Evolutionary conservation across 2,329 filamentous ascomycete species (phyloP), one percentile per base, ranked within the genome.

Genomic region (Didymella pinodella): DNA sequence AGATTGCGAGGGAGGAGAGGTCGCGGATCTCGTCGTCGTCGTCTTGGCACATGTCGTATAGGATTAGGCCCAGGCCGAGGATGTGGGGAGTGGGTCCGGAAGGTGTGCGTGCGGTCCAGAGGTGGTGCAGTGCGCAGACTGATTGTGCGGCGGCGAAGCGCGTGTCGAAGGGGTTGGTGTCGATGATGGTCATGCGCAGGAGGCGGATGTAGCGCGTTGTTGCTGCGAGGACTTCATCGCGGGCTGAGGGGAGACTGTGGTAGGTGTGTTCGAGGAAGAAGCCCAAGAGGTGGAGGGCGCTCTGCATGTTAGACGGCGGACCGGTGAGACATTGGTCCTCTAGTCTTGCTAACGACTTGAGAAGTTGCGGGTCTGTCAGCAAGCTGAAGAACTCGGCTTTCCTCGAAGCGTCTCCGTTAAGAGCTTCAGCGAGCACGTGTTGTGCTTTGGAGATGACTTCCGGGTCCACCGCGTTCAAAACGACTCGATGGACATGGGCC

Each of bases 11-110:
- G 2, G 88, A 85, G 7, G 88, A 89, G 0, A 85, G 75, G 32
- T 89, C 85, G 44, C 94, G 87, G 63, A 97, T 85, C 57, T 97
- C 93, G 62, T 97, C 92, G 71, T 98, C 94, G 72, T 98, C 94
- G 72, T 98, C 95, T 71, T 91, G 90, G 46, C 76, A 69, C 48
- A 71, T 56, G 55, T 72, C 68, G 68, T 74, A 70, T 1, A 76
- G 61, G 3, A 88, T 81, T 5, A 92, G 74, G 50, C 44, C 45
- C 6, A 78, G 61, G 18, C 62, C 61, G 1, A 77, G 68, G 45
- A 72, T 36, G 1, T 70, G 56, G 26, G 61, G 64, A 1, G 61
- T 64, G 7, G 29, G 46, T 4, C 14, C 20, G 11, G 18, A 25
- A 7, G 41, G 8, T 7, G 48, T 46, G 1, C 63, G 29, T 8